A percentile compares a stretch with the other conserved stretches of the same genome.
These are phyloP conservation scores for Radiomyces spectabilis DNA, from an alignment of 192 early-diverging fungal genomes.

Conservation along the genomic window DNA sequence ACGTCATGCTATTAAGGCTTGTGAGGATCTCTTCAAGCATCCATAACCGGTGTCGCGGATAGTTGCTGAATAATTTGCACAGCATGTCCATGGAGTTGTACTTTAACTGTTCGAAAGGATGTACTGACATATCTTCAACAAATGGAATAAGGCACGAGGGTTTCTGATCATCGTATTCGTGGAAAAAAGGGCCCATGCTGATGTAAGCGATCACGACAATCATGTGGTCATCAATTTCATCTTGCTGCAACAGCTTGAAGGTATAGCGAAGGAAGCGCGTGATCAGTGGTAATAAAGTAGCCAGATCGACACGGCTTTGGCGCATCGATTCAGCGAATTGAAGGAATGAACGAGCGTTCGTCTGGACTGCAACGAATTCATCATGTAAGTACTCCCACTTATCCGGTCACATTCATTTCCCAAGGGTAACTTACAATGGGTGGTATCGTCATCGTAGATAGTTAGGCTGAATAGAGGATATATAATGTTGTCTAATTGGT, in stretches of 20 bases:
- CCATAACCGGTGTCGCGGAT: slow-evolving; percentile 59
- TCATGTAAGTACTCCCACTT: background rate
- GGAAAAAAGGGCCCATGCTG: slow-evolving; percentile 42
- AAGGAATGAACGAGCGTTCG: background rate
- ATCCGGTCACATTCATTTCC: background rate
- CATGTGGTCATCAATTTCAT: slow-evolving; percentile 37
- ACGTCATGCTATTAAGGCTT: slow-evolving; percentile 61
- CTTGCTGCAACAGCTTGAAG: slow-evolving; percentile 4
- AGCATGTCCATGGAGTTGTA: slow-evolving; percentile 15
- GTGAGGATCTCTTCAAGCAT: slow-evolving; percentile 85
- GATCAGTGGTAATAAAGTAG: slow-evolving; percentile 6
- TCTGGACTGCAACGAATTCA: background rate
- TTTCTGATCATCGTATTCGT: slow-evolving; percentile 15
- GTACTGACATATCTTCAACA: background rate
- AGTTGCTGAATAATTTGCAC: slow-evolving; percentile 38
- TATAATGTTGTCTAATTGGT: slow-evolving; percentile 11
- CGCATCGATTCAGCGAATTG: background rate
- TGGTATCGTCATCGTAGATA: background rate
- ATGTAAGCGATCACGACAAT: slow-evolving; percentile 41
- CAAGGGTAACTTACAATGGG: background rate
- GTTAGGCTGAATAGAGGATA: slow-evolving; percentile 16
- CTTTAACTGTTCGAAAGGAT: slow-evolving; percentile 20
- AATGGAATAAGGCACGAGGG: background rate
- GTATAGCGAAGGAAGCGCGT: slow-evolving; percentile 5
- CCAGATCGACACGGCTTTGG: background rate